These are phyloP conservation scores for Bryoglossum gracile DNA, from an alignment of 495 filamentous ascomycete species.

Conservation along the genomic window DNA sequence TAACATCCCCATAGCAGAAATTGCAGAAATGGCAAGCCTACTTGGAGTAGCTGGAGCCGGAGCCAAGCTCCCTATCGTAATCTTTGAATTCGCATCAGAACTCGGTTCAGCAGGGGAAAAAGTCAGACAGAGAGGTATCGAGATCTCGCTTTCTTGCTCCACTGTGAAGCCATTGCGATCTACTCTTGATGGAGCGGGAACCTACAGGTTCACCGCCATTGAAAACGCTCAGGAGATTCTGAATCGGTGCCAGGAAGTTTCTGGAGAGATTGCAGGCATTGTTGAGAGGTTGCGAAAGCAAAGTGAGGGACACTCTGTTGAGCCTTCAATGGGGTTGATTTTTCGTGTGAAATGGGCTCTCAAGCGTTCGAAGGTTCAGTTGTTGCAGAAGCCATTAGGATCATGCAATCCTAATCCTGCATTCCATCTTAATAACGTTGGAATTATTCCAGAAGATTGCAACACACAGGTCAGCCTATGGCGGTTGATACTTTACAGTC, in stretches of 20 bases:
- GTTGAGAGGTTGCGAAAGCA: background rate
- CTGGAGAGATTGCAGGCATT: constrained; percentile 28
- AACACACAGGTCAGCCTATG: constrained; percentile 7
- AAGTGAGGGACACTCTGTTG: background rate
- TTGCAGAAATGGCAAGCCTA: constrained; percentile 12
- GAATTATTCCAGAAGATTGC: constrained; percentile 11
- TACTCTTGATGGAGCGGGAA: constrained; percentile 47
- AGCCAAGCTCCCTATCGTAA: constrained; percentile 13
- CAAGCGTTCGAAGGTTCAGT: constrained; percentile 13
- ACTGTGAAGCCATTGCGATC: constrained; percentile 35
- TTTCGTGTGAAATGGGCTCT: constrained; percentile 14
- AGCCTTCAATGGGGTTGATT: background rate
- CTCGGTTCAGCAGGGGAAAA: constrained; percentile 34
- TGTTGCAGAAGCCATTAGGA: constrained; percentile 5
- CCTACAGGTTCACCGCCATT: constrained; percentile 32
- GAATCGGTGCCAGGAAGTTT: constrained; percentile 32
- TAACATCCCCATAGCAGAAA: constrained; percentile 9
- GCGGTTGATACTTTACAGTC: background rate
- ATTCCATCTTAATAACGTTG: constrained; percentile 12
- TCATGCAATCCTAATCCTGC: constrained; percentile 11
- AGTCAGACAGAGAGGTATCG: constrained; percentile 33
- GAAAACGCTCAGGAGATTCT: constrained; percentile 29
- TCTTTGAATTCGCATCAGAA: constrained; percentile 43
- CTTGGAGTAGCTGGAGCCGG: constrained; percentile 1
- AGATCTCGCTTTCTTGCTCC: constrained; percentile 22